A percentile compares a stretch with the other conserved stretches of the same genome.
Conservation (phyloP, 2,329 filamentous ascomycete genomes). For the Cercospora beticola region DNA sequence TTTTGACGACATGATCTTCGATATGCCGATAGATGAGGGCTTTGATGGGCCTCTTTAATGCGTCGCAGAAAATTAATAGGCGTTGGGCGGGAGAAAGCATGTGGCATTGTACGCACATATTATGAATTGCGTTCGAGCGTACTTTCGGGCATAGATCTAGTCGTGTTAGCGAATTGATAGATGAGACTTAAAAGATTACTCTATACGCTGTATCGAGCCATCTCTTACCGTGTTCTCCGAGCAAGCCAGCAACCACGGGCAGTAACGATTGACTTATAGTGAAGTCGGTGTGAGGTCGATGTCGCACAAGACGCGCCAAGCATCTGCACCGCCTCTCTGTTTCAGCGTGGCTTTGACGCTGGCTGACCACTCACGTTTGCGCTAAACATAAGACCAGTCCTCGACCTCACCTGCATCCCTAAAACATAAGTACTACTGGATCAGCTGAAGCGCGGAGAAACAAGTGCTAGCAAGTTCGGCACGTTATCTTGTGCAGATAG, state of each 20-base stretch:
- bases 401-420: neutral
- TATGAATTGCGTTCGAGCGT: neutral
- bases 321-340: constrained; percentile 2
- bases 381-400: neutral
- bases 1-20: constrained; percentile 28
- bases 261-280: neutral
- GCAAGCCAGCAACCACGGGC: neutral
- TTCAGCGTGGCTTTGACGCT: constrained; percentile 1
- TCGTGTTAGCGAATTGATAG: neutral
- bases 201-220: no score
- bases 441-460: neutral
- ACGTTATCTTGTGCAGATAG: neutral
- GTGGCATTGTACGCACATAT: neutral
- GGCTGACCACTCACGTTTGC: neutral
- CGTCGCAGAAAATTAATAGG: neutral
- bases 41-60: neutral
- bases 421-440: neutral
- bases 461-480: neutral
- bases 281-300: neutral
- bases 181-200: neutral
- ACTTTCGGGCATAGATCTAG: neutral
- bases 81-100: neutral
- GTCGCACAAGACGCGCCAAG: constrained; percentile 2
- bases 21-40: constrained; percentile 30
- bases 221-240: neutral